Base-by-base conservation (phyloP, 306 rosid genomes). In the Hippophae rhamnoides region DNA sequence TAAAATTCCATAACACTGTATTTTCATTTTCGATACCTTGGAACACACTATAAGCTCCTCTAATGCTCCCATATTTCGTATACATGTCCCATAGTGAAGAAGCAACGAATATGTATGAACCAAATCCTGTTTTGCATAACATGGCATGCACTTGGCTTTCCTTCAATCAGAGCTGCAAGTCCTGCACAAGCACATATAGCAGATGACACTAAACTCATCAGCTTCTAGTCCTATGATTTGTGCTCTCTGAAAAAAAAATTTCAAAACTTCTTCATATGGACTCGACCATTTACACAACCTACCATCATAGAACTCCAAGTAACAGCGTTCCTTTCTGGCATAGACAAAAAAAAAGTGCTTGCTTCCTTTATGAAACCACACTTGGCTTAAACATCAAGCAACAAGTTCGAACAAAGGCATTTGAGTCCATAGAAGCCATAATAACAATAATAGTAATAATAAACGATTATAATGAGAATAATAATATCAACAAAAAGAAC, bases 281-380 rank as follows among this genome's bases (percentile, higher is more conserved):
- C 86, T 57, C 82, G 79, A 42, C 86, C 81, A 59, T 79, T 85
- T 47, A 74, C 68, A 43, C 73, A 80, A 69, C 94, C 94, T 57
- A 85, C 94, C 47, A 85, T 85, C 82, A 85, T 85, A 41, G 89
- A 84, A 10, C 88, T 85, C 93, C 93, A 82, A 1, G 79, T 84
- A 68, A 85, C 71, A 27, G 82, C 79, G 70, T 85, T 88, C 41
- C 61, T 68, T 23, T 69, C 62, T 67, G 74, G 57, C 46, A 85
- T 64, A 18, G 79, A 77, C 56, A 71, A 85, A 85, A 18, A 18
- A 18, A 18, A 1, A 18, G 23, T 18, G 1, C 23, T 18, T 18
- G 23, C 23, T 18, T 18, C 23, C 23, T 18, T 1, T 0, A 18
- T 18, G 23, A 18, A 18, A 18, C 23, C 23, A 18, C 23, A 18